A percentile compares a stretch with the other conserved stretches of the same genome.
phyloP scores from a whole-genome alignment of 73 alveolate species.

The Tetrahymena thermophila region DNA sequence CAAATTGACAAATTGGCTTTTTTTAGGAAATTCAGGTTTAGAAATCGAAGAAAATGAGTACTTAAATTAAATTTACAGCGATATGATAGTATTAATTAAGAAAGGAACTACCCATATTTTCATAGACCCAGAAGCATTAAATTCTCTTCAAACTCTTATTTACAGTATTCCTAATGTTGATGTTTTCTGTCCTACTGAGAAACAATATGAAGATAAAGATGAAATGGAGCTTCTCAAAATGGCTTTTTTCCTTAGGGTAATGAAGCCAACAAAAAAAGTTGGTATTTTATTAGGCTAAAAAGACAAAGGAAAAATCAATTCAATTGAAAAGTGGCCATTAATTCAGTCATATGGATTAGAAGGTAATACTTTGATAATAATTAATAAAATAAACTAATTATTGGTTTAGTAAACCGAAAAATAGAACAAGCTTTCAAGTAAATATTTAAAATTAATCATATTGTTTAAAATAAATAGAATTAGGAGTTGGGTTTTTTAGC shows the following conservation, averaged over 20 bases:
- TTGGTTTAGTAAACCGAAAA: not conserved
- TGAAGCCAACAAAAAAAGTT: not conserved
- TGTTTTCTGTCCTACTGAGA: conserved; percentile 11
- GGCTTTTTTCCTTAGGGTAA: not conserved
- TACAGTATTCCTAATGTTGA: conserved; percentile 22
- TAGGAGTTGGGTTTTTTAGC: not conserved
- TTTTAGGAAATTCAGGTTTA: conserved; percentile 23
- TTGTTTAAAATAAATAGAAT: not conserved
- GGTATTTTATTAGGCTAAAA: not conserved
- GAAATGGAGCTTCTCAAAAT: not conserved
- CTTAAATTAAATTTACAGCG: conserved; percentile 10
- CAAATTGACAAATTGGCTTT: conserved; percentile 38
- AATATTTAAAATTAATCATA: not conserved
- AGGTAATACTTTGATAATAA: not conserved
- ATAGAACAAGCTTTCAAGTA: not conserved
- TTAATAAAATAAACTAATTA: not conserved
- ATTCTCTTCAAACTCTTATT: conserved; percentile 3
- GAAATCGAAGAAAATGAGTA: conserved; percentile 34
- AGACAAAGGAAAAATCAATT: not conserved
- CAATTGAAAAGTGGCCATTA: not conserved
- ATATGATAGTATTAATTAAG: conserved; percentile 14
- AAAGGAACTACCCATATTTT: conserved; percentile 18
- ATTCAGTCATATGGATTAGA: not conserved
- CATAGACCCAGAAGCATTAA: conserved; percentile 15
- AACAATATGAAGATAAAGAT: conserved; percentile 12